Evolutionary conservation across 208 protist species (phyloP), one percentile per base, ranked within the genome.

Genomic region (Crithidia acanthocephali): DNA sequence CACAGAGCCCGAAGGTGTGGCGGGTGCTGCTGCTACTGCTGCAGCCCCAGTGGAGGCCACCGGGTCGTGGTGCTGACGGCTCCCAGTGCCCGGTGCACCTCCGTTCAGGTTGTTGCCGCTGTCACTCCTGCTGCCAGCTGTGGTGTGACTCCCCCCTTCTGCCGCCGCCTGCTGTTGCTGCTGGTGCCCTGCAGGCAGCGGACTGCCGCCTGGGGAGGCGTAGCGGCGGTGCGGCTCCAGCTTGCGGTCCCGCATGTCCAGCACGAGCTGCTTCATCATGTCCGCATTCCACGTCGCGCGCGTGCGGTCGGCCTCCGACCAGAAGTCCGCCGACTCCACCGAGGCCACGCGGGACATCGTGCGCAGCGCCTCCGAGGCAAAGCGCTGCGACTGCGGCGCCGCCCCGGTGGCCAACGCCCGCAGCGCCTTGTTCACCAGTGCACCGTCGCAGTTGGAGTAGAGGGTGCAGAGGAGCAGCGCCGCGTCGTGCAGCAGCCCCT

Each of bases 281-380:
- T 95, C 90, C 20, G 81, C 74, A 69, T 95, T 95, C 72, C 78
- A 86, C 59, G 86, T 91, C 42, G 79, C 75, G 3, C 87, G 87
- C 7, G 82, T 80, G 65, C 90, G 85, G 58, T 95, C 90, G 3
- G 87, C 85, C 80, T 95, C 90, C 9, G 89, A 89, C 50, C 83
- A 61, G 82, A 82, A 85, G 57, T 83, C 51, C 0, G 80, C 76
- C n/a, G 84, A 87, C 33, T 72, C 79, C 15, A 80, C 71, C 35
- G 86, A 93, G 25, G 83, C 79, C 25, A 96, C 86, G 59, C 78
- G 79, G 20, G 86, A 88, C 91, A 96, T 96, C 55, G 81, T 94
- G 56, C 87, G 85, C 61, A 92, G 58, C 35, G 87, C 81, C 79
- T 96, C 87, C 18, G 78, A 79, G 33, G 77, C 87, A 48, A 96